These are phyloP conservation scores for Cardiospermum halicacabum DNA, from an alignment of 345 rosid species.

Conservation along the genomic window DNA sequence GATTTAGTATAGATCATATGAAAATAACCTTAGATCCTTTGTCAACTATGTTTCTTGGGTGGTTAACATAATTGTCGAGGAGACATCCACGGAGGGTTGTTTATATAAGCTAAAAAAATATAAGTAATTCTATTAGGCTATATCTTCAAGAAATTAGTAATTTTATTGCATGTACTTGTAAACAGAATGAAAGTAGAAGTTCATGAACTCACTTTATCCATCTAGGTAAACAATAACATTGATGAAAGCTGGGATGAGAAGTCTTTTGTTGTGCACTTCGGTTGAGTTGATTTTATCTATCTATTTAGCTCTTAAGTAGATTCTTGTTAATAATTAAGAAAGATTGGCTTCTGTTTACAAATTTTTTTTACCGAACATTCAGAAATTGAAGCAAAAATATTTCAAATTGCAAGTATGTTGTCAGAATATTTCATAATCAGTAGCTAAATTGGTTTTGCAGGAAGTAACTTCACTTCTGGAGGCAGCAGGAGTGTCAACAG, in stretches of 20 bases:
- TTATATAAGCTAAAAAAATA: too few species aligned
- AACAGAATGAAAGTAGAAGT: neutral
- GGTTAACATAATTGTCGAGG: too few species aligned
- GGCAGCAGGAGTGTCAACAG: constrained; percentile 65
- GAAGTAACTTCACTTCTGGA: constrained; percentile 75
- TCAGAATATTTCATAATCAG: neutral
- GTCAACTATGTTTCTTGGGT: too few species aligned
- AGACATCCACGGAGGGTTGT: too few species aligned
- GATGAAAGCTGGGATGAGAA: too few species aligned
- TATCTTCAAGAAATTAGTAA: neutral
- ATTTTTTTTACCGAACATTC: too few species aligned
- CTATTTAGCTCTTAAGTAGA: neutral
- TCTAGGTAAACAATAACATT: neutral
- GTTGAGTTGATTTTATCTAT: neutral
- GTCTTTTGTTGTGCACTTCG: neutral
- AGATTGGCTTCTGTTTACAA: too few species aligned
- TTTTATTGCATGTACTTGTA: neutral
- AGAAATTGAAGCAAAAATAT: neutral
- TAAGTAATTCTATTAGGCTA: too few species aligned
- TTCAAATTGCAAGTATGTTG: neutral
- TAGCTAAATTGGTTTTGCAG: constrained; percentile 36
- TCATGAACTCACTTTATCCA: neutral
- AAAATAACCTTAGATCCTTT: too few species aligned
- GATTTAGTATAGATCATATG: too few species aligned
- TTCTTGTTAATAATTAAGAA: too few species aligned